These are phyloP conservation scores for Malus asiatica DNA, from an alignment of 306 rosid species.

Conservation along the genomic window DNA sequence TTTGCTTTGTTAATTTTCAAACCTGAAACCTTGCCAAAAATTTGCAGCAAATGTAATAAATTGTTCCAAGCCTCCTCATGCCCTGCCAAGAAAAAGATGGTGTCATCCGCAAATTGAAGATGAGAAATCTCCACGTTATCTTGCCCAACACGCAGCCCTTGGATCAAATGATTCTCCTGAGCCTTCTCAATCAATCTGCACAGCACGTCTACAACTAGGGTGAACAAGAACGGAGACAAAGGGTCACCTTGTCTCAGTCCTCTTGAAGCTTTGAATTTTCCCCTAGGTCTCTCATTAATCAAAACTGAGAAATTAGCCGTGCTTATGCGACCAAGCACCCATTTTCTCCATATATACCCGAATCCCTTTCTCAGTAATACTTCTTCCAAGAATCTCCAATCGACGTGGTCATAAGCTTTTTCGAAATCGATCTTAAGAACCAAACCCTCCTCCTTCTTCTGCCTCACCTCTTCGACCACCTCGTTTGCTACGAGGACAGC, in stretches of 20 bases:
- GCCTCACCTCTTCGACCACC: not conserved
- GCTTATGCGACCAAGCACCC: too few relatives aligned
- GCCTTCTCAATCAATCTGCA: too few relatives aligned
- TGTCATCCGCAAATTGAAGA: not conserved
- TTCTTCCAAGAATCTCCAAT: not conserved
- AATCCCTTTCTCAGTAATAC: not conserved
- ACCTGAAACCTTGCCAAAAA: not conserved
- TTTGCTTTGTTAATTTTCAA: not conserved
- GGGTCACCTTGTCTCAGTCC: too few relatives aligned
- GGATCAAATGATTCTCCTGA: too few relatives aligned
- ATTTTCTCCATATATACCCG: not conserved
- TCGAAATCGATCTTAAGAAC: not conserved
- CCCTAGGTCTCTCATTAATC: too few relatives aligned
- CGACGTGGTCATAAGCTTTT: not conserved
- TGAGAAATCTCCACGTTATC: not conserved
- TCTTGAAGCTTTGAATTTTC: too few relatives aligned
- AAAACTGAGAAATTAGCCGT: too few relatives aligned
- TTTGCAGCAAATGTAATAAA: not conserved
- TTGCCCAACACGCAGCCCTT: too few relatives aligned
- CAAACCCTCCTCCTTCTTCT: not conserved
- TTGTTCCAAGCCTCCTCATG: not conserved
- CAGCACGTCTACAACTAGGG: too few relatives aligned
- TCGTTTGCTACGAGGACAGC: not conserved
- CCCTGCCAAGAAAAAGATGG: not conserved
- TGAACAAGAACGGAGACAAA: too few relatives aligned